Evolutionary conservation across 2,329 filamentous ascomycete genomes (phyloP).

Genomic region (Trichoderma harzianum): DNA sequence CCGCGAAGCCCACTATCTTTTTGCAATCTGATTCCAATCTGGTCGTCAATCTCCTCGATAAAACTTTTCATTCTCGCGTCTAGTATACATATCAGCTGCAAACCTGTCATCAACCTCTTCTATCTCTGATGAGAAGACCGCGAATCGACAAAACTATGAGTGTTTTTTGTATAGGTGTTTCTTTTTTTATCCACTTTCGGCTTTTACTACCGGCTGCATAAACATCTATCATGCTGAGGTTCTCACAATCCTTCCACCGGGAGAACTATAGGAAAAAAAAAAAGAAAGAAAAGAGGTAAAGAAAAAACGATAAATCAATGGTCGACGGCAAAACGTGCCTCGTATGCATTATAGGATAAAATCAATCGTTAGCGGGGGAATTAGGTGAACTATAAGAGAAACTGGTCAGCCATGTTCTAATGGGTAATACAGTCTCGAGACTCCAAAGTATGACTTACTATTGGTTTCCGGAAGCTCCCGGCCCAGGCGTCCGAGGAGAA

Average conservation of each 20-base stretch:
- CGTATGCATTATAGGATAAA: slow-evolving; percentile 34
- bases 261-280: slow-evolving; percentile 22
- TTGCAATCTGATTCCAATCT: slow-evolving; percentile 20
- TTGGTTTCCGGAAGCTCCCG: slow-evolving; percentile 42
- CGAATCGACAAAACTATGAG: slow-evolving; percentile 1
- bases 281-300: slow-evolving; percentile 20
- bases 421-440: not conserved
- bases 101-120: slow-evolving; percentile 2
- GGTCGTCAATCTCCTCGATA: slow-evolving; percentile 15
- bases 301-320: slow-evolving; percentile 22
- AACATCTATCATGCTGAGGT: slow-evolving; percentile 29
- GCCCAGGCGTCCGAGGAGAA: slow-evolving; percentile 45
- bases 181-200: slow-evolving; percentile 15
- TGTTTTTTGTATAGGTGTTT: slow-evolving; percentile 4
- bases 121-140: not conserved
- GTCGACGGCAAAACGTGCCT: slow-evolving; percentile 31
- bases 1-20: not conserved
- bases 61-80: slow-evolving; percentile 14
- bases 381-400: slow-evolving; percentile 39
- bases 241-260: slow-evolving; percentile 12
- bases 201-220: slow-evolving; percentile 12
- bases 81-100: slow-evolving; percentile 23
- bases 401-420: slow-evolving; percentile 27
- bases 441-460: slow-evolving; percentile 30
- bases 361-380: slow-evolving; percentile 41